phyloP scores from a whole-genome alignment of 2,329 filamentous ascomycete species.

The Pseudogymnoascus sp. region DNA sequence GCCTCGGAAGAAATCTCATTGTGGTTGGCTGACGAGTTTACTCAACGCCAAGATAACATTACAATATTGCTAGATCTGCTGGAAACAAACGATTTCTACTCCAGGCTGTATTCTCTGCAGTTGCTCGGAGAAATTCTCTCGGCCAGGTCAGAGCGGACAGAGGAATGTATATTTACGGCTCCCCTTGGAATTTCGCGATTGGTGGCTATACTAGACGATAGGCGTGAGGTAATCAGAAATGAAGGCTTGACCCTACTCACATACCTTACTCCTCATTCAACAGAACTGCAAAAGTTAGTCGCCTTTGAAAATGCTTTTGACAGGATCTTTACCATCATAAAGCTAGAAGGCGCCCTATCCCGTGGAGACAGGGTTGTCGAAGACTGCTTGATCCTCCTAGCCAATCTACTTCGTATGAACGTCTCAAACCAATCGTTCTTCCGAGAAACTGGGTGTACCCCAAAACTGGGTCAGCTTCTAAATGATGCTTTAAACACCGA shows the following conservation, averaged over 20 bases:
- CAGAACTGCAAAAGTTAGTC: conserved; percentile 88
- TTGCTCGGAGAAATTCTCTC: conserved; percentile 78
- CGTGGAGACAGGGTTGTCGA: conserved; percentile 84
- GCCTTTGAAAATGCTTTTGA: conserved; percentile 94
- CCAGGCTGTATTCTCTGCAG: conserved; percentile 83
- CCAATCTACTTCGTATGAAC: conserved; percentile 81
- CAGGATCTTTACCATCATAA: conserved; percentile 72
- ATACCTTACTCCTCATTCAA: conserved; percentile 75
- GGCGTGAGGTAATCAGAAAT: conserved; percentile 77
- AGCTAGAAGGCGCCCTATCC: conserved; percentile 68
- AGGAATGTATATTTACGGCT: conserved; percentile 87
- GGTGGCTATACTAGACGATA: conserved; percentile 76
- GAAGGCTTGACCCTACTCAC: conserved; percentile 82
- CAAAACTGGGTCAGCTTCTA: conserved; percentile 62
- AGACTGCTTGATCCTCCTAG: conserved; percentile 83
- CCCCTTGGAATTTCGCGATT: conserved; percentile 81
- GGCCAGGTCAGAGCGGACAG: conserved; percentile 80
- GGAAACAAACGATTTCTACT: conserved; percentile 81
- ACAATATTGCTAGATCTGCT: conserved; percentile 82
- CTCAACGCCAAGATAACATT: conserved; percentile 94
- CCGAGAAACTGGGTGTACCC: conserved; percentile 77
- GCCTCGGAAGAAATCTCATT: conserved; percentile 92
- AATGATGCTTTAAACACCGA: conserved; percentile 48
- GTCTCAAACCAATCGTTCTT: conserved; percentile 90
- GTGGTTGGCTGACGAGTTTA: conserved; percentile 97